Evolutionary conservation across 768 basidiomycete genomes (phyloP).

Genomic region (Mycena galericulata): DNA sequence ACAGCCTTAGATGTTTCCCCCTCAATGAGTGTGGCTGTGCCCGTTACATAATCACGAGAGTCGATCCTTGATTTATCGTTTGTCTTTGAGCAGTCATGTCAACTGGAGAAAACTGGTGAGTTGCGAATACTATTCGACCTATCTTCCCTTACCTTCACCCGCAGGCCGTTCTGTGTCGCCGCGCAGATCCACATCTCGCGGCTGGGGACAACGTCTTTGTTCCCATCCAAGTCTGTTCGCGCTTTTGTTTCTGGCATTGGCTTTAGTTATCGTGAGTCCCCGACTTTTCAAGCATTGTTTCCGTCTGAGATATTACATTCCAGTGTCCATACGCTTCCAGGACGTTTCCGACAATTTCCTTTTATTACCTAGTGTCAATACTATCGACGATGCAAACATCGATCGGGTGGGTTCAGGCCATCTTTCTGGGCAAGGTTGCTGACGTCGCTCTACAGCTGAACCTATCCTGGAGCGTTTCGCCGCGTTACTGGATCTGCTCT

Average conservation of each 20-base stretch:
- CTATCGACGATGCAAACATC: not conserved
- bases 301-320: not conserved
- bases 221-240: not conserved
- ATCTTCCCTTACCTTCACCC: not conserved
- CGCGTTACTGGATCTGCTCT: not conserved
- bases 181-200: not conserved
- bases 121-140: not conserved
- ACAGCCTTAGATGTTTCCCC: no score
- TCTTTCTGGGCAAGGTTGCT: not conserved
- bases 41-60: no score
- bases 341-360: not conserved
- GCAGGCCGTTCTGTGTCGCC: not conserved
- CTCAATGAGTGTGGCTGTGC: no score
- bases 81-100: not conserved
- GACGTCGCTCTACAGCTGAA: not conserved
- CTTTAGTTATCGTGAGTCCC: not conserved
- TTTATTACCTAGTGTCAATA: no score
- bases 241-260: not conserved
- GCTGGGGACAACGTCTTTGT: not conserved
- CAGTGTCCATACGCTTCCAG: not conserved
- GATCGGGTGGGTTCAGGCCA: not conserved
- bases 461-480: not conserved
- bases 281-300: not conserved
- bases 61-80: no score
- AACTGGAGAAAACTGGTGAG: not conserved